Evolutionary conservation across 2,329 filamentous ascomycete species (phyloP).

Genomic region (Colletotrichum sp.): DNA sequence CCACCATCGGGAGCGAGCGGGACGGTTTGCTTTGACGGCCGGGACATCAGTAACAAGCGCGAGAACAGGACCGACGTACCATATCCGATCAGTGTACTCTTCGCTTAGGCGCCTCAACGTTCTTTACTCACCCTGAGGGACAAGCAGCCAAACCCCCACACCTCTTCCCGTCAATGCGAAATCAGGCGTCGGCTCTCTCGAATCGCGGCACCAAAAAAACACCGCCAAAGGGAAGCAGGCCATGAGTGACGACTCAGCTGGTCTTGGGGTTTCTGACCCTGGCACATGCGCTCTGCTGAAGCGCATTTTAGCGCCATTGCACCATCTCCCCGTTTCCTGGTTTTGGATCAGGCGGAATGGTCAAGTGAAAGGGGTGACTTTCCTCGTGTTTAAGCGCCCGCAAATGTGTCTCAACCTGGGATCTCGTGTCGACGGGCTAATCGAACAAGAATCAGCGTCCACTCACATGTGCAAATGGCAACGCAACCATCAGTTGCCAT

Average conservation of each 20-base stretch:
- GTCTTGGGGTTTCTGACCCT: neutral
- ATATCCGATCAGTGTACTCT: neutral
- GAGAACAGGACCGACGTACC: neutral
- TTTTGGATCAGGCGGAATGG: constrained; percentile 12
- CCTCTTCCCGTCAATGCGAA: neutral
- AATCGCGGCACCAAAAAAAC: neutral
- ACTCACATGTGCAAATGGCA: neutral
- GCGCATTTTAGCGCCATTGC: constrained; percentile 5
- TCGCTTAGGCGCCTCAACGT: neutral
- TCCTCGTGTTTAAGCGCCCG: neutral
- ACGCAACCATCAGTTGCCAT: neutral
- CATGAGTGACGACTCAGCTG: neutral
- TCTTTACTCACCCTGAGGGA: neutral
- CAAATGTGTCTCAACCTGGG: constrained; percentile 7
- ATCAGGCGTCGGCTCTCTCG: neutral
- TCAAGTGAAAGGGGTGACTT: constrained; percentile 8
- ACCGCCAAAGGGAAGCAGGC: neutral
- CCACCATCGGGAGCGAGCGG: neutral
- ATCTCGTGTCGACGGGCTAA: constrained; percentile 15
- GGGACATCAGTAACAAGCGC: neutral
- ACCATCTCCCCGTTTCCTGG: constrained; percentile 2
- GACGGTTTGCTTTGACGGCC: neutral
- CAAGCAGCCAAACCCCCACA: neutral
- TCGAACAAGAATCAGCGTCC: neutral
- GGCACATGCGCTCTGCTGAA: constrained; percentile 3